Percentiles rank a stretch among this genome's conserved stretches.
Conservation (phyloP, 1,284 basidiomycete genomes). For the Agaricales sp. region DNA sequence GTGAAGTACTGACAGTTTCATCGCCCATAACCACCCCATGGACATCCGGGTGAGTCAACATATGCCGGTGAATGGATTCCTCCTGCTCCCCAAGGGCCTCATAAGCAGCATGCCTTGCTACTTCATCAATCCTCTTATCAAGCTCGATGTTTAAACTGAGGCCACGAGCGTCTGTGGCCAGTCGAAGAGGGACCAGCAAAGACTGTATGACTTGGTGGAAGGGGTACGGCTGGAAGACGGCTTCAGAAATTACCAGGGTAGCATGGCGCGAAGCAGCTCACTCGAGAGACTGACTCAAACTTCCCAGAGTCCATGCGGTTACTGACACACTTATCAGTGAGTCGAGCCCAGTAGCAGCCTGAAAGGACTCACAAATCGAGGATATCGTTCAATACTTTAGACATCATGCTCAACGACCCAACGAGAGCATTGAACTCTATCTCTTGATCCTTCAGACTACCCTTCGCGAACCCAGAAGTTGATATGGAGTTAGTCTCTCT, state of each 20-base stretch:
- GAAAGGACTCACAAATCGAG: slow-evolving; percentile 56
- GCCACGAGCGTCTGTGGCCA: slow-evolving; percentile 52
- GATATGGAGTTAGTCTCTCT: neutral
- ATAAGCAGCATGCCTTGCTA: slow-evolving; percentile 33
- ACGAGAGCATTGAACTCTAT: slow-evolving; percentile 54
- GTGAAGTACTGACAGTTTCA: slow-evolving; percentile 29
- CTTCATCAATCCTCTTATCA: slow-evolving; percentile 53
- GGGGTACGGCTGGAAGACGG: slow-evolving; percentile 40
- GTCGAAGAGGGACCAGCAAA: slow-evolving; percentile 52
- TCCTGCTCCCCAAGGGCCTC: slow-evolving; percentile 28
- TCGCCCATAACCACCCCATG: slow-evolving; percentile 51
- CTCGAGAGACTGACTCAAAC: slow-evolving; percentile 62
- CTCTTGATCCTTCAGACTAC: slow-evolving; percentile 34
- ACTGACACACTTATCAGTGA: slow-evolving; percentile 16
- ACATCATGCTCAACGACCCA: slow-evolving; percentile 59
- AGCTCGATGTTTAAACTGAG: slow-evolving; percentile 49
- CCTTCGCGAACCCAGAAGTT: slow-evolving; percentile 16
- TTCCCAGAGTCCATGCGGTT: slow-evolving; percentile 73
- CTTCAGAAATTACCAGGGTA: neutral
- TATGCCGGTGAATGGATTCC: slow-evolving; percentile 9
- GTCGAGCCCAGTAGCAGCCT: neutral
- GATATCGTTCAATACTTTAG: slow-evolving; percentile 79
- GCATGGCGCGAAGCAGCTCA: slow-evolving; percentile 13
- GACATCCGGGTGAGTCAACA: slow-evolving; percentile 14
- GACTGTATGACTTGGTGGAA: slow-evolving; percentile 66